phyloP scores from a whole-genome alignment of 2,329 filamentous ascomycete species.

The Clarireedia hainanense region DNA sequence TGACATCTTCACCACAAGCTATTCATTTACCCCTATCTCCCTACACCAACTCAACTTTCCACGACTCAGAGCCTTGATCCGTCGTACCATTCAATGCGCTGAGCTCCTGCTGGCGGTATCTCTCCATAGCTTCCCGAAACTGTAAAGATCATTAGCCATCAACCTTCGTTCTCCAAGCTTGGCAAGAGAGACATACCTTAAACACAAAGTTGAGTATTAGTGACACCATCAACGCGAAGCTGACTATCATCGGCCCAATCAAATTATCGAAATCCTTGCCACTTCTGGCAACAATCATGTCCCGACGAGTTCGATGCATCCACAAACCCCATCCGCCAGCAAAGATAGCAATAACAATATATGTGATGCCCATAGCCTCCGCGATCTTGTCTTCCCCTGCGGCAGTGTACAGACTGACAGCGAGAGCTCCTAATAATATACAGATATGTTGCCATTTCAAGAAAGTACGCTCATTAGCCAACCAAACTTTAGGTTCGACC shows the following conservation, averaged over 20 bases:
- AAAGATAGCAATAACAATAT: slow-evolving; percentile 75
- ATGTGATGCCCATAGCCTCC: slow-evolving; percentile 70
- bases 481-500: slow-evolving; percentile 97
- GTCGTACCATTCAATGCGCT: not conserved
- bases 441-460: slow-evolving; percentile 98
- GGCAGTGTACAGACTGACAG: slow-evolving; percentile 81
- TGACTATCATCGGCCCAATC: slow-evolving; percentile 76
- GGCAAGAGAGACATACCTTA: slow-evolving; percentile 48
- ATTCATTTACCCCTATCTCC: slow-evolving; percentile 1
- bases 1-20: not conserved
- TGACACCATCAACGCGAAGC: slow-evolving; percentile 67
- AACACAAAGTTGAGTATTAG: slow-evolving; percentile 83
- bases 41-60: slow-evolving; percentile 13
- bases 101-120: not conserved
- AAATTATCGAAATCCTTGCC: slow-evolving; percentile 91
- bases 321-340: slow-evolving; percentile 81
- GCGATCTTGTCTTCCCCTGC: slow-evolving; percentile 74
- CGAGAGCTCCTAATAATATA: slow-evolving; percentile 76
- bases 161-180: not conserved
- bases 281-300: slow-evolving; percentile 76
- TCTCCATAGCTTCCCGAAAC: slow-evolving; percentile 21
- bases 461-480: slow-evolving; percentile 96
- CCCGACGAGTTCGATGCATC: slow-evolving; percentile 67
- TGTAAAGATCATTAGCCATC: slow-evolving; percentile 13
- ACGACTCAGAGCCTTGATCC: not conserved